These are phyloP conservation scores for Komagataella pseudopastoris DNA, from an alignment of 805 yeast species.

Conservation along the genomic window DNA sequence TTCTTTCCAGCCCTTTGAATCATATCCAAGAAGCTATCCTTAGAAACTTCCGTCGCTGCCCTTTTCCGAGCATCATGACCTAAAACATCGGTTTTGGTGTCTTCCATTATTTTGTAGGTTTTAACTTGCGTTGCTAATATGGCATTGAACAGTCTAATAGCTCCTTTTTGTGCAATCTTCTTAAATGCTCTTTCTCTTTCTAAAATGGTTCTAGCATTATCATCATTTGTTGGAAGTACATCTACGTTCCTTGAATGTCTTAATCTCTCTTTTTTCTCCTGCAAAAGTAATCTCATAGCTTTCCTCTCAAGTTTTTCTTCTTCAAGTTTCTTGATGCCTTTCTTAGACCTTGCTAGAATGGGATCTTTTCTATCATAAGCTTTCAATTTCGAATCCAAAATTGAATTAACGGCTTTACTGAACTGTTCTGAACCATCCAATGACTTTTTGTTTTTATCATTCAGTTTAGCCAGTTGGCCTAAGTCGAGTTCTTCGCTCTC, in stretches of 20 bases:
- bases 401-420: slow-evolving; percentile 73
- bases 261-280: slow-evolving; percentile 56
- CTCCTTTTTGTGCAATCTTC: slow-evolving; percentile 82
- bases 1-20: slow-evolving; percentile 63
- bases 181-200: slow-evolving; percentile 60
- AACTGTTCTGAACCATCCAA: slow-evolving; percentile 69
- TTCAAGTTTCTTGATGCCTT: slow-evolving; percentile 58
- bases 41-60: slow-evolving; percentile 59
- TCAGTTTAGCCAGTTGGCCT: slow-evolving; percentile 14
- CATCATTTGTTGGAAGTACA: slow-evolving; percentile 50
- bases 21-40: slow-evolving; percentile 79
- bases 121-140: slow-evolving; percentile 64
- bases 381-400: slow-evolving; percentile 73
- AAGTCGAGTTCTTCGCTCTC: slow-evolving; percentile 12
- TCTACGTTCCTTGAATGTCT: slow-evolving; percentile 58
- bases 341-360: slow-evolving; percentile 71
- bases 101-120: slow-evolving; percentile 37
- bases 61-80: slow-evolving; percentile 10
- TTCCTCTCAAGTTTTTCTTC: slow-evolving; percentile 71
- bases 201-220: slow-evolving; percentile 39
- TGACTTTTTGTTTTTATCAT: slow-evolving; percentile 39
- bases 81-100: slow-evolving; percentile 40
- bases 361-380: slow-evolving; percentile 88
- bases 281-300: slow-evolving; percentile 56
- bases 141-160: slow-evolving; percentile 73